Conservation (phyloP, 2,329 filamentous ascomycete genomes). For the Diaporthe aspalathi region DNA sequence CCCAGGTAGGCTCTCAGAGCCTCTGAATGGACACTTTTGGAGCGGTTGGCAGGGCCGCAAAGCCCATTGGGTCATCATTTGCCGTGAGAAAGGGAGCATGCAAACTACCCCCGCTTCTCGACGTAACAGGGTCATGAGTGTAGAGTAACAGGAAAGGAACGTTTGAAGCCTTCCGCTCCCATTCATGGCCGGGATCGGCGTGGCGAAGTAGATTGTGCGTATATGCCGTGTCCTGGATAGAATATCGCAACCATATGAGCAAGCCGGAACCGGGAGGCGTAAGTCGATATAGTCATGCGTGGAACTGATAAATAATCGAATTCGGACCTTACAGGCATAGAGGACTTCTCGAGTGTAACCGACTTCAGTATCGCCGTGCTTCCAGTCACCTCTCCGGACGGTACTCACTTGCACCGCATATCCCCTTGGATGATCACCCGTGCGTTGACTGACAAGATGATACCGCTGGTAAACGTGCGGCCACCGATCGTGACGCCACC, state of each 20-base stretch:
- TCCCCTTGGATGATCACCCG: conserved; percentile 45
- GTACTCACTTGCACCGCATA: conserved; percentile 43
- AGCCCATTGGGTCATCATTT: neutral
- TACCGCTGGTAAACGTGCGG: conserved; percentile 45
- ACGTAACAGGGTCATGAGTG: conserved; percentile 40
- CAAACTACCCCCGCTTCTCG: conserved; percentile 21
- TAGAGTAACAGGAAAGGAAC: conserved; percentile 38
- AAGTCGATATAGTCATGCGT: neutral
- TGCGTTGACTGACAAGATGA: conserved; percentile 43
- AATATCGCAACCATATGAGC: conserved; percentile 39
- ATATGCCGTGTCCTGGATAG: conserved; percentile 40
- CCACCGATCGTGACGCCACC: conserved; percentile 46
- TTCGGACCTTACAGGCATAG: conserved; percentile 7
- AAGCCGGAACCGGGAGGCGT: conserved; percentile 29
- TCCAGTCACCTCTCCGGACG: conserved; percentile 43
- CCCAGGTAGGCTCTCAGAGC: neutral
- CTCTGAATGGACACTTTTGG: neutral
- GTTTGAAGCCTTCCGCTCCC: conserved; percentile 39
- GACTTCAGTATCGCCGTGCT: conserved; percentile 33
- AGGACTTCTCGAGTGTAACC: conserved; percentile 38
- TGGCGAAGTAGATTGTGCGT: conserved; percentile 39
- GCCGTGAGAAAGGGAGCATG: neutral
- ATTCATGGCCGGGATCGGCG: conserved; percentile 36
- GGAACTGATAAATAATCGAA: conserved; percentile 31
- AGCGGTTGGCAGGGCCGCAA: neutral